Evolutionary conservation across 2,329 filamentous ascomycete species (phyloP).

Genomic region (Cytospora paraplurivora): DNA sequence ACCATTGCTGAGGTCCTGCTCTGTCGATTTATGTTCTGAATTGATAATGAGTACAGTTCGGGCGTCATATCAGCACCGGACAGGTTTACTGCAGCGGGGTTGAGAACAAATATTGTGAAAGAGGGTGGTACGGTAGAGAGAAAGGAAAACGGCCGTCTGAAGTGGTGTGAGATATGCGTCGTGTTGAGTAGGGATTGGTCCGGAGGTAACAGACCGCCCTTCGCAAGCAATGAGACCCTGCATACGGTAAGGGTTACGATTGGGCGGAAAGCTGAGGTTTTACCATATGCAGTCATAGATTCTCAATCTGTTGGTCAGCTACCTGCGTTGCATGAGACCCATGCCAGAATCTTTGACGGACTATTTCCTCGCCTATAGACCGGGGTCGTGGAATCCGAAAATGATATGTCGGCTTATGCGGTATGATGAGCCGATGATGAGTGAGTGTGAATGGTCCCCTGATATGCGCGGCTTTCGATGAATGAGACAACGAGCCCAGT

Average conservation of each 20-base stretch:
- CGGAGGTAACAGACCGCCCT: constrained; percentile 20
- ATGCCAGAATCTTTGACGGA: not conserved
- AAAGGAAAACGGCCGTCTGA: constrained; percentile 6
- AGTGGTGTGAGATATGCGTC: constrained; percentile 22
- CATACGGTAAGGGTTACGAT: constrained; percentile 15
- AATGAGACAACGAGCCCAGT: not conserved
- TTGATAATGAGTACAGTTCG: not conserved
- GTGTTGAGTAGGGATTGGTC: constrained; percentile 25
- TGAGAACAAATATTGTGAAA: constrained; percentile 10
- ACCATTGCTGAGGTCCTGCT: too few relatives aligned
- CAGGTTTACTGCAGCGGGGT: not conserved
- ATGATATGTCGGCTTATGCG: not conserved
- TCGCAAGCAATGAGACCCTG: constrained; percentile 19
- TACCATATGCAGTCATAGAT: constrained; percentile 12
- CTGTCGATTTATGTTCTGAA: not conserved
- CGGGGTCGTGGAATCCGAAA: not conserved
- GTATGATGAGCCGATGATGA: not conserved
- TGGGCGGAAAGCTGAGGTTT: constrained; percentile 3
- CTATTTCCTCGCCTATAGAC: not conserved
- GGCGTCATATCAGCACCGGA: not conserved
- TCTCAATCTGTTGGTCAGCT: constrained; percentile 17
- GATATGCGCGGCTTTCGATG: not conserved
- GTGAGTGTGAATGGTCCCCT: not conserved
- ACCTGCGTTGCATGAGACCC: constrained; percentile 10
- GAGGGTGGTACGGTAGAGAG: not conserved